These are phyloP conservation scores for Cetradonia linearis DNA, from an alignment of 495 filamentous ascomycete species.

Conservation along the genomic window DNA sequence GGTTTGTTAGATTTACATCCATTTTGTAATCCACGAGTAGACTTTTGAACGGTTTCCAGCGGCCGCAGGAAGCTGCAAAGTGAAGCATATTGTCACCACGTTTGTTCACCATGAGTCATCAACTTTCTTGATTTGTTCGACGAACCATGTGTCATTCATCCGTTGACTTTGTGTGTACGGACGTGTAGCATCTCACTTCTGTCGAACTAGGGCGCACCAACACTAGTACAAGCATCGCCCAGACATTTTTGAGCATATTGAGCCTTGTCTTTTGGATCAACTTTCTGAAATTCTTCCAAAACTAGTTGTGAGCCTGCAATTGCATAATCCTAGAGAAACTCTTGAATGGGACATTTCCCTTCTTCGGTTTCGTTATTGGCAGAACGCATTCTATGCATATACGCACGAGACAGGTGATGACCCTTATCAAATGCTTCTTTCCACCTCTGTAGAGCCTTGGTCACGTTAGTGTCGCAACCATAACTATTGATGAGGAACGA, in stretches of 20 bases:
- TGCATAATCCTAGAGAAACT: conserved; percentile 17
- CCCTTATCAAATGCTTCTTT: conserved; percentile 1
- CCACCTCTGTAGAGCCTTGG: background rate
- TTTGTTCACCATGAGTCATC: conserved; percentile 17
- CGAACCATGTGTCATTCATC: conserved; percentile 13
- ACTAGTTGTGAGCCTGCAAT: conserved; percentile 10
- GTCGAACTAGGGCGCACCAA: conserved; percentile 12
- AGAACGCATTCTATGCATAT: conserved; percentile 8
- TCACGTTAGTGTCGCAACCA: conserved; percentile 6
- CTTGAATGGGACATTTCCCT: background rate
- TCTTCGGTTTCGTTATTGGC: conserved; percentile 4
- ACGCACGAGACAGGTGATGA: conserved; percentile 8
- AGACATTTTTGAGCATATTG: background rate
- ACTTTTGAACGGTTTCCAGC: conserved; percentile 15
- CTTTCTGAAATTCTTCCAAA: conserved; percentile 8
- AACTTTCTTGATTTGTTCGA: conserved; percentile 1
- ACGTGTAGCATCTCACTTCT: conserved; percentile 16
- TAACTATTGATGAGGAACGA: conserved; percentile 15
- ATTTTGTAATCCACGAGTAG: conserved; percentile 12
- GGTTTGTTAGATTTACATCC: conserved; percentile 15
- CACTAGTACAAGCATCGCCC: conserved; percentile 4
- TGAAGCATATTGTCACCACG: conserved; percentile 19
- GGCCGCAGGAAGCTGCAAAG: conserved; percentile 14
- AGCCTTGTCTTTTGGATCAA: background rate
- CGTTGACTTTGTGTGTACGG: conserved; percentile 15